Conservation (phyloP, 1,284 basidiomycete genomes). For the Rhodotorula sp. region DNA sequence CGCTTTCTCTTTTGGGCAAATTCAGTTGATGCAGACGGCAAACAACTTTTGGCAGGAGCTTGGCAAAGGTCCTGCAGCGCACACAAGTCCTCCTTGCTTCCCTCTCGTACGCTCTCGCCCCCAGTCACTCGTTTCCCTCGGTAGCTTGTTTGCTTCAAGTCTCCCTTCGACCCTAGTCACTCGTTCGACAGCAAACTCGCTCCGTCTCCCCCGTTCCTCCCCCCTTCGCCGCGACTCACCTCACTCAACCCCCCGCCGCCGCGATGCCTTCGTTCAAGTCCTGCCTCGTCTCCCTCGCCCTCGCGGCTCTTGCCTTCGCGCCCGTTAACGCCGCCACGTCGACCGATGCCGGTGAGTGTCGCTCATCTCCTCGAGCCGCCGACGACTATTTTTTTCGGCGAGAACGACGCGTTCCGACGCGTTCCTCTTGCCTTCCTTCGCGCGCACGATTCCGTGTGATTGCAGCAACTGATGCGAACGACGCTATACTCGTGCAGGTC, state of each 20-base stretch:
- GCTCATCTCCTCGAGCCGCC: not conserved
- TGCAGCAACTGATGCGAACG: not conserved
- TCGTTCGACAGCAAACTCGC: conserved; percentile 12
- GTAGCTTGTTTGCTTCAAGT: not conserved
- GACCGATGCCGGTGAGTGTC: not conserved
- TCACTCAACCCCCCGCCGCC: not conserved
- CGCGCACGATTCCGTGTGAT: not conserved
- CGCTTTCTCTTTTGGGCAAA: too few species aligned
- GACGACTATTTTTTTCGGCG: not conserved
- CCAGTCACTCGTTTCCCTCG: conserved; percentile 7
- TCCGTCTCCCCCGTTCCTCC: not conserved
- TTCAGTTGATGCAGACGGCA: too few species aligned
- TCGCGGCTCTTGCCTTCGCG: conserved; percentile 82
- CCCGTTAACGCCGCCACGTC: conserved; percentile 55
- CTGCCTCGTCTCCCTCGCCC: conserved; percentile 71
- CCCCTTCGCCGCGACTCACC: not conserved
- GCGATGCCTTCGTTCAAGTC: conserved; percentile 36
- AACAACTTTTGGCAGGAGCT: too few species aligned
- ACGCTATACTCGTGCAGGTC: conserved; percentile 1
- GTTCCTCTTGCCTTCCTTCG: not conserved
- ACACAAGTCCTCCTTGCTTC: not conserved
- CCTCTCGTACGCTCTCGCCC: not conserved
- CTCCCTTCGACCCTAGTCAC: conserved; percentile 14
- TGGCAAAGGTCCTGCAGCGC: too few species aligned
- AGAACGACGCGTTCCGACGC: not conserved